These are phyloP conservation scores for Mycena citricolor DNA, from an alignment of 1,284 basidiomycete genomes.

Conservation along the genomic window DNA sequence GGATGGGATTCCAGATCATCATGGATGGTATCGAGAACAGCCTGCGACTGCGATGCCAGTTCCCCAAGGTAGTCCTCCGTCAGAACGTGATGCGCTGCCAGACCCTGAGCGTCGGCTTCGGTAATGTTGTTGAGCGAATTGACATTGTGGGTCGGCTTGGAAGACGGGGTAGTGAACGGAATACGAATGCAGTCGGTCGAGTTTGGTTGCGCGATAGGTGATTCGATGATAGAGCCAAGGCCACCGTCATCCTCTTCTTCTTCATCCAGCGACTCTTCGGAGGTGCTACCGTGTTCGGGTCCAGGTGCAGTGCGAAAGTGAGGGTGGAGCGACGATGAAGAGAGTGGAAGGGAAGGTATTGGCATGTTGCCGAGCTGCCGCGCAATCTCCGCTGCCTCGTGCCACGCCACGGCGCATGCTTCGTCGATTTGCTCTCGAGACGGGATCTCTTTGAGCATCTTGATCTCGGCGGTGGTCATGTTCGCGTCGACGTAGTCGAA, in stretches of 20 bases:
- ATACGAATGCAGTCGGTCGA: background rate
- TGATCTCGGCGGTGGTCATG: constrained; percentile 2
- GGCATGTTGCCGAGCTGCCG: constrained; percentile 5
- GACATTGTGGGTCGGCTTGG: background rate
- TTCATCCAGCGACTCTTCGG: background rate
- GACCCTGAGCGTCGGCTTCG: background rate
- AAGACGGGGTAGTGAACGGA: background rate
- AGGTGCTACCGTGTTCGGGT: background rate
- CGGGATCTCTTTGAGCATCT: constrained; percentile 1
- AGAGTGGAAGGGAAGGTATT: constrained; percentile 2
- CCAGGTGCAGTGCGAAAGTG: background rate
- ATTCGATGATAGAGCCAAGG: background rate
- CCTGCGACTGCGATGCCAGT: background rate
- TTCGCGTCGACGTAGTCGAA: background rate
- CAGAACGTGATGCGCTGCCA: background rate
- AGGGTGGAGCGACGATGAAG: background rate
- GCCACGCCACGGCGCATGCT: background rate
- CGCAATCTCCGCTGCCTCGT: constrained; percentile 2
- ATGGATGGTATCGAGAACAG: background rate
- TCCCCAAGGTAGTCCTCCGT: background rate
- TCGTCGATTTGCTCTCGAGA: constrained; percentile 2
- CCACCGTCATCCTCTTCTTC: background rate
- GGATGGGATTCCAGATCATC: constrained; percentile 3
- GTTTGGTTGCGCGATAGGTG: no score
- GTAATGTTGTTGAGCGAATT: background rate